These are phyloP conservation scores for Nothomitra cinnamomea DNA, from an alignment of 2,329 filamentous ascomycete genomes.

Conservation along the genomic window DNA sequence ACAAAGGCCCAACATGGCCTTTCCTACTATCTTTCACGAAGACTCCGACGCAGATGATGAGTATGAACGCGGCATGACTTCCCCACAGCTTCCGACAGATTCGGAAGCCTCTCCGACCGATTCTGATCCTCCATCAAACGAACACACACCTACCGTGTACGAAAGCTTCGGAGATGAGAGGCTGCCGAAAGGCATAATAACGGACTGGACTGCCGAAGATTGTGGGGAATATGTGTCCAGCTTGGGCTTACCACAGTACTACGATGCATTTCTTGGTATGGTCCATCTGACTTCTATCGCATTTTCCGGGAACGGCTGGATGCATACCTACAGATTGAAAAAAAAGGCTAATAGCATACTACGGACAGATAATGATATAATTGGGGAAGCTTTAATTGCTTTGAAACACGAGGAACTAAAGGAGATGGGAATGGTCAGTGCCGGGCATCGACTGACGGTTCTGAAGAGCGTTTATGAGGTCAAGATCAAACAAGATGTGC, in stretches of 20 bases:
- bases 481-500: constrained; percentile 84
- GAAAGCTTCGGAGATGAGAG: constrained; percentile 49
- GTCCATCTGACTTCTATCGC: constrained; percentile 12
- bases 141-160: constrained; percentile 68
- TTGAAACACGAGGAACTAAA: constrained; percentile 86
- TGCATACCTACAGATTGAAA: constrained; percentile 3
- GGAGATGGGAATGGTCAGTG: constrained; percentile 82
- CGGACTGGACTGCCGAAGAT: constrained; percentile 71
- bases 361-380: constrained; percentile 69
- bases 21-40: constrained; percentile 50
- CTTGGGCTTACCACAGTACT: constrained; percentile 68
- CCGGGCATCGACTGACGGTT: constrained; percentile 86
- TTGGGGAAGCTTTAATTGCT: constrained; percentile 77
- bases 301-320: constrained; percentile 6
- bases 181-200: constrained; percentile 57
- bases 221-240: constrained; percentile 75
- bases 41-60: constrained; percentile 66
- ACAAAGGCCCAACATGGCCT: constrained; percentile 3
- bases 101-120: constrained; percentile 54
- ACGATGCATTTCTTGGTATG: constrained; percentile 67
- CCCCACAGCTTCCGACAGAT: constrained; percentile 46
- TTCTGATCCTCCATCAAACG: constrained; percentile 50
- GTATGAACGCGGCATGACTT: constrained; percentile 57
- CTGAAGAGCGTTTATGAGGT: constrained; percentile 93
- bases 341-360: constrained; percentile 5